Evolutionary conservation across 805 yeast genomes (phyloP), one percentile per base, ranked within the genome.

Genomic region (Wickerhamiella dianesei): DNA sequence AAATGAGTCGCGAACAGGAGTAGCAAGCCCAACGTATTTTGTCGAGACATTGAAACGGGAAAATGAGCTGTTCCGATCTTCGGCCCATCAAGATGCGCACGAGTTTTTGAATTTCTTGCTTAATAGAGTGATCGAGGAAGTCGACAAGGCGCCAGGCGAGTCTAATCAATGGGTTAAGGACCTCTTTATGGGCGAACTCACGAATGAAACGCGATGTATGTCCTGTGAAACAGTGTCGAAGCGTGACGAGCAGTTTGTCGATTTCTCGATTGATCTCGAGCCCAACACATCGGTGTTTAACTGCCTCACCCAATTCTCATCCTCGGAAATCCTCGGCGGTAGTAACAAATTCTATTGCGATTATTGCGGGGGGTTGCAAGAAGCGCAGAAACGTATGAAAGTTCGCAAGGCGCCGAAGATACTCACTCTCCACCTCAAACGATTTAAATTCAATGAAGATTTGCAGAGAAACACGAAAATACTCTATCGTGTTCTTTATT

Each of bases 81-180:
- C 83, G 40, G 88, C 87, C 95, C 98, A 92, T 62, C 98, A 92
- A 61, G 98, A 92, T 68, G 96, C 97, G 3, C 98, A 92, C 64
- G 98, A 92, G 65, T 92, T 92, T 63, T 72, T 88, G 59, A 89
- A 88, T 61, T 88, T 83, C 59, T 62, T 88, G 54, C 68, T 92
- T 45, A 92, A 92, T 63, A 87, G 83, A 52, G 71, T 82, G 16
- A 67, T 82, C 44, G 64, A 70, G 55, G 55, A 59, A 21, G 64
- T 72, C 21, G 73, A 70, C 45, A 45, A 48, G 39, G 40, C 40
- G 6, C 19, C 39, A 17, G 40, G 41, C 43, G 29, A 25, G 39
- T 41, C 41, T 17, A 35, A 41, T 19, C 25, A 14, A 19, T 74
- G 77, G 70, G 70, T 39, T 46, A 80, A 77, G 43, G 74, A 76